phyloP scores from a whole-genome alignment of 1,284 basidiomycete species.

The Pseudozyma hubeiensis region DNA sequence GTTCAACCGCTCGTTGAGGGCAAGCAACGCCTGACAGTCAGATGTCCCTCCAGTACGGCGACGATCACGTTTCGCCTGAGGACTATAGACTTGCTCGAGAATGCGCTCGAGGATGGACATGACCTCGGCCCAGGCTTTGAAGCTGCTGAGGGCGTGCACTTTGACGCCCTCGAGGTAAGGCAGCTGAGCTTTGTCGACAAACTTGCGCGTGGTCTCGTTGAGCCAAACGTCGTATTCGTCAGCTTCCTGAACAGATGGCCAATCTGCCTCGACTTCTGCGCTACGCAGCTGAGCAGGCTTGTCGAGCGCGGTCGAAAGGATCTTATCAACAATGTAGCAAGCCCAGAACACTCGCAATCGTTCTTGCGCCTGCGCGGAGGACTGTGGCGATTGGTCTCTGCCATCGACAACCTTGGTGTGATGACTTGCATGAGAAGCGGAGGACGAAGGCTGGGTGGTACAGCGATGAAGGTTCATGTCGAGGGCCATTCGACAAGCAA shows the following conservation, averaged over 20 bases:
- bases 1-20: conserved; percentile 23
- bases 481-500: conserved; percentile 50
- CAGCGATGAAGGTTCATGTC: conserved; percentile 52
- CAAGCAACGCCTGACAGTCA: conserved; percentile 32
- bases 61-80: conserved; percentile 45
- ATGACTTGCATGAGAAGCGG: neutral
- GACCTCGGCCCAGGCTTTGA: conserved; percentile 49
- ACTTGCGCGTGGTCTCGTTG: conserved; percentile 43
- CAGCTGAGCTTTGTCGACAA: conserved; percentile 30
- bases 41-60: conserved; percentile 28
- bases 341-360: conserved; percentile 48
- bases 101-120: conserved; percentile 54
- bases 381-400: conserved; percentile 3
- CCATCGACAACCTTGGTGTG: neutral
- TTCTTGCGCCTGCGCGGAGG: conserved; percentile 30
- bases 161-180: conserved; percentile 42
- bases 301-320: conserved; percentile 52
- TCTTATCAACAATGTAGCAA: conserved; percentile 54
- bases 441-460: conserved; percentile 6
- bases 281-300: conserved; percentile 47
- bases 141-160: conserved; percentile 48
- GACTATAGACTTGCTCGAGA: conserved; percentile 50
- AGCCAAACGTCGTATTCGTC: conserved; percentile 54
- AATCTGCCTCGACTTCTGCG: conserved; percentile 39
- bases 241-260: conserved; percentile 46